A percentile compares a stretch with the other conserved stretches of the same genome.
These are phyloP conservation scores for Suillus plorans DNA, from an alignment of 768 basidiomycete genomes.

Conservation along the genomic window DNA sequence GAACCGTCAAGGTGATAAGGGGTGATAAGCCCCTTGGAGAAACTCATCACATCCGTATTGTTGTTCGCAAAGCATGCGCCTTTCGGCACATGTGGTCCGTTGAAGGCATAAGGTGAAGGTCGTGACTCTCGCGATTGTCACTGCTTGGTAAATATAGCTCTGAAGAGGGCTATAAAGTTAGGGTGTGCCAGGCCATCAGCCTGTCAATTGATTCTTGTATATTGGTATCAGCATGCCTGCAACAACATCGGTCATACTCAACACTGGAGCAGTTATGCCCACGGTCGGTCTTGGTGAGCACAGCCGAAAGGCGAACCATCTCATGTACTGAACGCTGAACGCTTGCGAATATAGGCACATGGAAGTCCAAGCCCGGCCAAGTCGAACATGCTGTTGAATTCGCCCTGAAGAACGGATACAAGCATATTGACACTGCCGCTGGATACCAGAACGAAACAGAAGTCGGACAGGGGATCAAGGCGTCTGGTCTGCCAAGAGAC, in stretches of 20 bases:
- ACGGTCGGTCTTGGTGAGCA: conserved; percentile 62
- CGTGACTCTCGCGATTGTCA: conserved; percentile 8
- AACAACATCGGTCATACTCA: conserved; percentile 54
- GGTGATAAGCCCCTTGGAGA: neutral
- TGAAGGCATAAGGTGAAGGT: neutral
- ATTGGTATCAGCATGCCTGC: conserved; percentile 45
- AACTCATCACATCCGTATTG: neutral
- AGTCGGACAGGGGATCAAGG: conserved; percentile 77
- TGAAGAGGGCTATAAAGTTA: conserved; percentile 6
- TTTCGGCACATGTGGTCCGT: neutral
- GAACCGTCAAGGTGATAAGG: neutral
- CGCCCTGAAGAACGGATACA: conserved; percentile 76
- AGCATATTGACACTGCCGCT: conserved; percentile 67
- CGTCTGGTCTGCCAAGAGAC: conserved; percentile 68
- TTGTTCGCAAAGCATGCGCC: neutral
- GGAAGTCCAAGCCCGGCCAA: conserved; percentile 69
- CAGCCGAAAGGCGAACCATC: neutral
- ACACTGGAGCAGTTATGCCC: conserved; percentile 78
- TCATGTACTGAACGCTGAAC: neutral
- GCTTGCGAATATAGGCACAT: conserved; percentile 54
- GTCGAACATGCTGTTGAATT: conserved; percentile 74
- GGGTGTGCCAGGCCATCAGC: neutral
- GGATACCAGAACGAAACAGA: conserved; percentile 75
- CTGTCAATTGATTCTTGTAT: neutral
- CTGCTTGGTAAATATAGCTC: conserved; percentile 3